phyloP scores from a whole-genome alignment of 345 rosid species.

The Euclidium syriacum region DNA sequence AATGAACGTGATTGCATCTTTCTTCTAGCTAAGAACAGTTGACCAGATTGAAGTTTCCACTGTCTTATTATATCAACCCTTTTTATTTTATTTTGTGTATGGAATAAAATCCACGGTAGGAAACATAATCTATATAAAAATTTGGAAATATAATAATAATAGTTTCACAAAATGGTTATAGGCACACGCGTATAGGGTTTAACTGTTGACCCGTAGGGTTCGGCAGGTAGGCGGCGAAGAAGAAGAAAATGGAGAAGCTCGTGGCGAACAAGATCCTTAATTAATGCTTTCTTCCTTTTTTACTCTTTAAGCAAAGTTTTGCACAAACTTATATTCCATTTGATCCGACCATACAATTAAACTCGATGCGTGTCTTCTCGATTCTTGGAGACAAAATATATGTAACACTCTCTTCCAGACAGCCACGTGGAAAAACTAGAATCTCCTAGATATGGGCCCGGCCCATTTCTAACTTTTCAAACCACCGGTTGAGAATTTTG shows the following conservation, averaged over 20 bases:
- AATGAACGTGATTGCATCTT: slow-evolving; percentile 10
- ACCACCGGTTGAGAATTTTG: too few relatives aligned
- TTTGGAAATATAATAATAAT: too few relatives aligned
- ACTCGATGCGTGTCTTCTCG: slow-evolving; percentile 22
- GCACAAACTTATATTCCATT: slow-evolving; percentile 11
- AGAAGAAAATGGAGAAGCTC: slow-evolving; percentile 6
- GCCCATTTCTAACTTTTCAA: too few relatives aligned
- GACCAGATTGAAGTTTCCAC: slow-evolving; percentile 5
- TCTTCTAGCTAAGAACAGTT: slow-evolving; percentile 4
- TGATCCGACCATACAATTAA: slow-evolving; percentile 24
- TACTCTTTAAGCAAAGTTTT: slow-evolving; percentile 12
- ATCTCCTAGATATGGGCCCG: too few relatives aligned
- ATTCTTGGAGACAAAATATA: slow-evolving; percentile 9
- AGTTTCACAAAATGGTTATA: neutral
- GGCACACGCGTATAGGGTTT: neutral
- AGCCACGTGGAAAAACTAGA: too few relatives aligned
- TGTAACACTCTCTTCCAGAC: too few relatives aligned
- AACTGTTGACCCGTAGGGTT: slow-evolving; percentile 30
- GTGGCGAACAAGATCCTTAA: slow-evolving; percentile 33
- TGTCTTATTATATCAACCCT: neutral
- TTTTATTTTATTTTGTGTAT: neutral
- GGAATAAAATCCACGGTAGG: slow-evolving; percentile 4
- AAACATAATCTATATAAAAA: neutral
- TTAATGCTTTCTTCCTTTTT: neutral
- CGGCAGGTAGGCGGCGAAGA: slow-evolving; percentile 23